Evolutionary conservation across 306 rosid species (phyloP).

Genomic region (Parietaria judaica): DNA sequence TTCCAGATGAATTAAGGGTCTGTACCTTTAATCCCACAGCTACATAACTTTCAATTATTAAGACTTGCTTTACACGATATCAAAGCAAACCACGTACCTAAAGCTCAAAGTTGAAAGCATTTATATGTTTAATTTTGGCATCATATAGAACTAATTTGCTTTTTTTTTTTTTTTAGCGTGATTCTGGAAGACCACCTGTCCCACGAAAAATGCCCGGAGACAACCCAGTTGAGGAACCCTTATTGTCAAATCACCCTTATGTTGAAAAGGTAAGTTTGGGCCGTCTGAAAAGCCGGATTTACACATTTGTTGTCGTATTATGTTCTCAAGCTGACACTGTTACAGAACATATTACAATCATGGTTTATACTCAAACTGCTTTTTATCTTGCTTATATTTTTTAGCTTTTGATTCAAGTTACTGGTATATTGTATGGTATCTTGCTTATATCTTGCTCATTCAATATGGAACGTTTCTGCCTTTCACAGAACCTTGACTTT

Average conservation of each 20-base stretch:
- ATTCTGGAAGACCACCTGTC: conserved; percentile 81
- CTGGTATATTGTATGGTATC: too few species aligned
- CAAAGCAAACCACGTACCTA: conserved; percentile 1
- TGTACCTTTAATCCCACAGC: conserved; percentile 12
- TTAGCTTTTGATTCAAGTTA: too few species aligned
- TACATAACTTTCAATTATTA: neutral
- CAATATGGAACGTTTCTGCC: neutral
- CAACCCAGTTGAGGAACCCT: conserved; percentile 77
- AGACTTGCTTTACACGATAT: neutral
- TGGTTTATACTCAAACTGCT: too few species aligned
- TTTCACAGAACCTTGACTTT: neutral
- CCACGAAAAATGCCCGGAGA: conserved; percentile 83
- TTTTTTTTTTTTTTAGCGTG: conserved; percentile 49
- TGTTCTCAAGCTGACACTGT: too few species aligned
- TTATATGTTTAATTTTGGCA: neutral
- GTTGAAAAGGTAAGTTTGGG: conserved; percentile 63
- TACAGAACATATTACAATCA: too few species aligned
- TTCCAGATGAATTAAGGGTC: conserved; percentile 82
- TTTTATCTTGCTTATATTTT: too few species aligned
- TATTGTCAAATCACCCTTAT: conserved; percentile 85
- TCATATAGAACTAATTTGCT: conserved; percentile 13
- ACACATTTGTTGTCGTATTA: too few species aligned
- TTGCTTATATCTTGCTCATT: too few species aligned
- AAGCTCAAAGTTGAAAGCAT: conserved; percentile 6
- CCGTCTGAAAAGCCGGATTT: conserved; percentile 6